A percentile compares a stretch with the other conserved stretches of the same genome.
Conservation (phyloP, 148 eudicot genomes). For the Chenopodium suecicum region DNA sequence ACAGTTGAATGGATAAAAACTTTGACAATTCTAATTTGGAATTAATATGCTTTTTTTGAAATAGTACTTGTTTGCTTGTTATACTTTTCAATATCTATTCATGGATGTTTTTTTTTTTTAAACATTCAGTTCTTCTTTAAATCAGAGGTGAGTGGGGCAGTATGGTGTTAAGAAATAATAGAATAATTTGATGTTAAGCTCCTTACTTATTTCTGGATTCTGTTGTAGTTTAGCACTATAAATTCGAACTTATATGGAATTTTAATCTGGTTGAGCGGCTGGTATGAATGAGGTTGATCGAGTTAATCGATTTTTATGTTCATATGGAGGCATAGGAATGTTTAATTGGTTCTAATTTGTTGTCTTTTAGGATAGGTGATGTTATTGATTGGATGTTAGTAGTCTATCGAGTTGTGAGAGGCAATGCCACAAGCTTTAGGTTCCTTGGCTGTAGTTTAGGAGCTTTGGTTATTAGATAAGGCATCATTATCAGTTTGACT, state of each 20-base stretch:
- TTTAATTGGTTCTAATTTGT: background rate
- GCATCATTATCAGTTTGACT: background rate
- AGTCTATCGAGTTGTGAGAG: background rate
- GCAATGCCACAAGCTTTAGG: background rate
- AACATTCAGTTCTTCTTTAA: background rate
- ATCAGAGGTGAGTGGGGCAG: background rate
- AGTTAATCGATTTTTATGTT: background rate
- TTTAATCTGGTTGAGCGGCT: background rate
- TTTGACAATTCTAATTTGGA: conserved; percentile 17
- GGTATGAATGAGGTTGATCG: background rate
- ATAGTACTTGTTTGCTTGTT: conserved; percentile 19
- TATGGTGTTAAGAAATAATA: conserved; percentile 1
- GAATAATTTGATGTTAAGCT: background rate
- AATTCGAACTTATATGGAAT: conserved; percentile 7
- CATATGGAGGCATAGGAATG: background rate
- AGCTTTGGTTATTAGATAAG: background rate
- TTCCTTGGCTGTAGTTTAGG: background rate
- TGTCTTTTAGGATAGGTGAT: background rate
- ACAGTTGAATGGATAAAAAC: conserved; percentile 12
- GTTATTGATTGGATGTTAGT: conserved; percentile 3
- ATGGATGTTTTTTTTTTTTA: no score
- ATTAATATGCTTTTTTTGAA: conserved; percentile 13
- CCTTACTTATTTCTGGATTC: background rate
- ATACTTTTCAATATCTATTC: conserved; percentile 9
- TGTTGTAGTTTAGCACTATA: conserved; percentile 1